These are phyloP conservation scores for Cymbidium sinense DNA, from an alignment of 106 monocot genomes.

Conservation along the genomic window DNA sequence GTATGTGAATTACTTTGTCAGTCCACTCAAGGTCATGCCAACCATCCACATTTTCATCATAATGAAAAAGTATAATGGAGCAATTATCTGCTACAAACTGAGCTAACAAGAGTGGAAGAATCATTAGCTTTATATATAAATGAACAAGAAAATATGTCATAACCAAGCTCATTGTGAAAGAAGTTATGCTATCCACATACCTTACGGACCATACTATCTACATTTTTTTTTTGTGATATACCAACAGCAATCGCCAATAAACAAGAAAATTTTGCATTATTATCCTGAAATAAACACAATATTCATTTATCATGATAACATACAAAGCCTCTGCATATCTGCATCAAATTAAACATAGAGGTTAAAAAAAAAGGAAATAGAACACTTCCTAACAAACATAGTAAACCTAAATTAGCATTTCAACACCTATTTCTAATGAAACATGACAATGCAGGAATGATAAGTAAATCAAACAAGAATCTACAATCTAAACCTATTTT, in stretches of 20 bases:
- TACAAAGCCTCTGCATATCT: background rate
- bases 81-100: slow-evolving; percentile 69
- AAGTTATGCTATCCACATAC: slow-evolving; percentile 15
- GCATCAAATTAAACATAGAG: background rate
- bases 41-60: slow-evolving; percentile 86
- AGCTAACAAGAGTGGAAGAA: slow-evolving; percentile 21
- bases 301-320: background rate
- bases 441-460: background rate
- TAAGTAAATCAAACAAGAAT: background rate
- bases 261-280: slow-evolving; percentile 29
- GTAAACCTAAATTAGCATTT: background rate
- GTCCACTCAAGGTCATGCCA: slow-evolving; percentile 84
- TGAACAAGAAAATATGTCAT: background rate
- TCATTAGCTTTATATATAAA: slow-evolving; percentile 11
- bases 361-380: background rate
- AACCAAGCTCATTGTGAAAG: background rate
- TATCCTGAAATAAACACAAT: slow-evolving; percentile 31
- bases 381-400: background rate
- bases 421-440: background rate
- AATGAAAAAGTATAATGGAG: slow-evolving; percentile 81
- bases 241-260: slow-evolving; percentile 94
- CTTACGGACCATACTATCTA: slow-evolving; percentile 68
- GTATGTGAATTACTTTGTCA: slow-evolving; percentile 63
- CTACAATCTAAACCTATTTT: background rate
- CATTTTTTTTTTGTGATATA: slow-evolving; percentile 70